These are phyloP conservation scores for Salvia sclarea DNA, from an alignment of 305 asterid species.

Conservation along the genomic window DNA sequence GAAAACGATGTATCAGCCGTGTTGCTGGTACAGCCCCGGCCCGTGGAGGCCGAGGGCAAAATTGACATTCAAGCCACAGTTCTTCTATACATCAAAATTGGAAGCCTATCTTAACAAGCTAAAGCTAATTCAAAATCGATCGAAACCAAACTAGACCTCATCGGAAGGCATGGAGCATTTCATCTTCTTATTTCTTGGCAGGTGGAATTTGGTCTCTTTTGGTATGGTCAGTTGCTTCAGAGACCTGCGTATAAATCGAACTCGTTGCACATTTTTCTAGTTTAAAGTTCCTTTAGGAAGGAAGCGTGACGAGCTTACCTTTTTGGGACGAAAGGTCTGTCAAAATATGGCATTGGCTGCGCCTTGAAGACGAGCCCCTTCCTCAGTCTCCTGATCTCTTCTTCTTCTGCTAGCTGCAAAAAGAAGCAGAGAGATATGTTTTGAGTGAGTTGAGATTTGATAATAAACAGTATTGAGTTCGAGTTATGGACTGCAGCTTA, in stretches of 20 bases:
- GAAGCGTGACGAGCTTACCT: constrained; percentile 46
- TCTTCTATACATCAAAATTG: too few relatives aligned
- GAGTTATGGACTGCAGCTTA: constrained; percentile 27
- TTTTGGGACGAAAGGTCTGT: constrained; percentile 75
- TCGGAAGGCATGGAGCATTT: constrained; percentile 50
- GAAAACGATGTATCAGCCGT: too few relatives aligned
- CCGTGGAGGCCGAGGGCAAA: too few relatives aligned
- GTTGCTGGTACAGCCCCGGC: too few relatives aligned
- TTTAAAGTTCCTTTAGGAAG: not conserved
- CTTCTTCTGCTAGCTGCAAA: constrained; percentile 77
- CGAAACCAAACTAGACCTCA: too few relatives aligned
- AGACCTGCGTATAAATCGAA: constrained; percentile 51
- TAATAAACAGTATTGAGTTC: not conserved
- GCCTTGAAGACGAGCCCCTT: constrained; percentile 86
- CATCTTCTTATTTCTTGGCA: constrained; percentile 58
- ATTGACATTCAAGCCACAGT: too few relatives aligned
- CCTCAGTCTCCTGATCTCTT: constrained; percentile 70
- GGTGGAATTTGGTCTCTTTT: constrained; percentile 59
- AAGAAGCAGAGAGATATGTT: not conserved
- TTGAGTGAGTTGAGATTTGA: not conserved
- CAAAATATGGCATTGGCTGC: constrained; percentile 89
- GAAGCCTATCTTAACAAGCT: too few relatives aligned
- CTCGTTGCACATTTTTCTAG: not conserved
- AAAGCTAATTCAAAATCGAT: too few relatives aligned
- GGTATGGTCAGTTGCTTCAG: constrained; percentile 64